phyloP scores from a whole-genome alignment of 257 asterid genomes.

The Jacaranda mimosifolia region DNA sequence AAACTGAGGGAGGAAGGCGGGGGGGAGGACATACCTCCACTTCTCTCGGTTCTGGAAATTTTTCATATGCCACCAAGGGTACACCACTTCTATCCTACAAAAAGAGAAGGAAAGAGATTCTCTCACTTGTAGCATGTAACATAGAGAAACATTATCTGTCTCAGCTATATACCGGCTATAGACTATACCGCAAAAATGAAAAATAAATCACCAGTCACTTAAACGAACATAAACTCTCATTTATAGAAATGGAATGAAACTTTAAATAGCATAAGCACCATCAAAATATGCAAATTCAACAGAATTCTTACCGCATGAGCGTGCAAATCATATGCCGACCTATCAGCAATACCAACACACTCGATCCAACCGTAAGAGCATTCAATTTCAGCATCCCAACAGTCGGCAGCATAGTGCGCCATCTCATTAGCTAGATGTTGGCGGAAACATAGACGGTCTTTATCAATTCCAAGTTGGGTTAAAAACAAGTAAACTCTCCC shows the following conservation, averaged over 20 bases:
- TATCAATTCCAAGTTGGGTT: conserved; percentile 64
- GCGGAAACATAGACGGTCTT: conserved; percentile 67
- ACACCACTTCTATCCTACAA: conserved; percentile 71
- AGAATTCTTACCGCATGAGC: conserved; percentile 60
- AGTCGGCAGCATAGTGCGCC: conserved; percentile 83
- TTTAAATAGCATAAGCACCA: conserved; percentile 12
- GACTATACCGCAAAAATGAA: neutral
- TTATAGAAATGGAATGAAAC: neutral
- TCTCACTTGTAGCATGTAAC: neutral
- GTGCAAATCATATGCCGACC: conserved; percentile 74
- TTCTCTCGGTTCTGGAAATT: conserved; percentile 68
- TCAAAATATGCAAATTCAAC: neutral
- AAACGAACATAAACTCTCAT: neutral
- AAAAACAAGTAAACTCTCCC: conserved; percentile 72
- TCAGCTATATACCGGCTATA: conserved; percentile 17
- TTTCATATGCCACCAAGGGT: conserved; percentile 68
- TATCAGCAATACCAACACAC: conserved; percentile 77
- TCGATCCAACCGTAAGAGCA: conserved; percentile 80
- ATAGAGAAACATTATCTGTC: neutral
- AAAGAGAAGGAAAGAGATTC: neutral
- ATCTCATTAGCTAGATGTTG: conserved; percentile 73
- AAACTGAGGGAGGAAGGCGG: conserved; percentile 10
- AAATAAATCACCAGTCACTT: neutral
- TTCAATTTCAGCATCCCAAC: conserved; percentile 82
- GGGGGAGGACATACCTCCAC: conserved; percentile 61